These are phyloP conservation scores for Trebouxiophyceae sp. DNA, from an alignment of 163 green algal species.

Conservation along the genomic window DNA sequence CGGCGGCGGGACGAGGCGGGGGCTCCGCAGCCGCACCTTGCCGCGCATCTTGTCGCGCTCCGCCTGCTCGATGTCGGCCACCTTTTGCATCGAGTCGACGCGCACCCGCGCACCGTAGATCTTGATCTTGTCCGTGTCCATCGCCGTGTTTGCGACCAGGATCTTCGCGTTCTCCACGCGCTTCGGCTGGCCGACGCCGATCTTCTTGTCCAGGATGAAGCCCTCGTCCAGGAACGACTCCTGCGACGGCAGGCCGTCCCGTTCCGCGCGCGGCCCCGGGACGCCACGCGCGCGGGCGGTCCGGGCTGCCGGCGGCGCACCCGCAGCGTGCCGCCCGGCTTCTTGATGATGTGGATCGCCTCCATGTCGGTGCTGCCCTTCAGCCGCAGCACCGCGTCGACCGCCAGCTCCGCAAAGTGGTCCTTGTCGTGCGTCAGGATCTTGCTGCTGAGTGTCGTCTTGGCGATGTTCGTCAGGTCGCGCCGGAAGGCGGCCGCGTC, in stretches of 20 bases:
- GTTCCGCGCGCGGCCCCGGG: too few relatives aligned
- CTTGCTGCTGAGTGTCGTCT: constrained; percentile 90
- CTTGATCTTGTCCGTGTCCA: constrained; percentile 99
- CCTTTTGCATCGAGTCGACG: constrained; percentile 90
- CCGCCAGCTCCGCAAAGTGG: constrained; percentile 95
- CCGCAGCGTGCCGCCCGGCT: constrained; percentile 81
- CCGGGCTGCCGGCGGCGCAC: constrained; percentile 14
- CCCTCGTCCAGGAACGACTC: constrained; percentile 98
- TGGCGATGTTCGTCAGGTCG: constrained; percentile 95
- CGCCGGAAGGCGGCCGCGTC: constrained; percentile 39
- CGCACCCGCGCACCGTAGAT: constrained; percentile 97
- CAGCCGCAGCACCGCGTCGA: constrained; percentile 87
- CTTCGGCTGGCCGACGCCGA: constrained; percentile 94
- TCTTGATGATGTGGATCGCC: constrained; percentile 99
- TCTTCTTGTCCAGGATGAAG: constrained; percentile 99
- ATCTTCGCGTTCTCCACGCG: constrained; percentile 88
- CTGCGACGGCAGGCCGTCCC: too few relatives aligned
- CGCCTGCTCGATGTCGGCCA: constrained; percentile 92
- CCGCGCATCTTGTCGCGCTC: constrained; percentile 96
- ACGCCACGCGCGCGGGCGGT: too few relatives aligned
- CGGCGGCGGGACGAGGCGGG: background rate
- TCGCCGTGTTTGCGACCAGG: constrained; percentile 96
- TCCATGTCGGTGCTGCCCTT: constrained; percentile 85
- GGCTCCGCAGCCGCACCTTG: constrained; percentile 52
- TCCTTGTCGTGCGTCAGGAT: constrained; percentile 86